A percentile compares a stretch with the other conserved stretches of the same genome.
phyloP scores from a whole-genome alignment of 2,329 filamentous ascomycete species.

The Hirsutella rhossiliensis region DNA sequence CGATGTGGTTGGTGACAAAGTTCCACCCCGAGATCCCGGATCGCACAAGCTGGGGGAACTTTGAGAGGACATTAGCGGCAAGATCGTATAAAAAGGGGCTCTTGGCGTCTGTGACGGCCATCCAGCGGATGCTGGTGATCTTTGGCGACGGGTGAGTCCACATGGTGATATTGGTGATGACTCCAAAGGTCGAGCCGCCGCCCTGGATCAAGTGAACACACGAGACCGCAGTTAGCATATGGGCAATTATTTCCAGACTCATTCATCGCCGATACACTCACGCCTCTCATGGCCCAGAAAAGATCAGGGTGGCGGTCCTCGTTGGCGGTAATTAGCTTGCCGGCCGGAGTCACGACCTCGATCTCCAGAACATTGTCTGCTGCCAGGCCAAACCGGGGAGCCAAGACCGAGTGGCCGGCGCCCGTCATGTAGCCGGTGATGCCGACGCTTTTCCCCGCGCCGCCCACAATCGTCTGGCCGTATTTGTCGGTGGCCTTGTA shows the following conservation, averaged over 20 bases:
- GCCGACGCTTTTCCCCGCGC: constrained; percentile 42
- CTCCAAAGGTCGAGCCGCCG: constrained; percentile 47
- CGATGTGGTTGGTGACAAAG: constrained; percentile 19
- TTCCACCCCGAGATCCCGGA: constrained; percentile 40
- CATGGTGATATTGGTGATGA: constrained; percentile 45
- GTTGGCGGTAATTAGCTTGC: constrained; percentile 36
- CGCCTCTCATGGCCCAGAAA: constrained; percentile 52
- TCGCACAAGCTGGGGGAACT: constrained; percentile 33
- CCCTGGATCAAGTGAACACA: too few species aligned
- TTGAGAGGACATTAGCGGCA: constrained; percentile 31
- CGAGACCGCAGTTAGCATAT: neutral
- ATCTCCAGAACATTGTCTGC: constrained; percentile 50
- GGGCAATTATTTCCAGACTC: neutral
- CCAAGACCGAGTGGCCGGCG: constrained; percentile 45
- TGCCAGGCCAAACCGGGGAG: constrained; percentile 43
- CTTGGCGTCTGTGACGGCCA: constrained; percentile 13
- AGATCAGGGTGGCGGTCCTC: constrained; percentile 42
- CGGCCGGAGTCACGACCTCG: constrained; percentile 40
- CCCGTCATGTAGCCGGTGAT: constrained; percentile 50
- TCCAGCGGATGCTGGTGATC: constrained; percentile 12
- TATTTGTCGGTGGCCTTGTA: constrained; percentile 30
- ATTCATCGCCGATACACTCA: constrained; percentile 16
- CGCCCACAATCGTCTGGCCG: constrained; percentile 40
- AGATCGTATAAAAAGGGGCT: constrained; percentile 31
- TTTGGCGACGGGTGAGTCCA: constrained; percentile 34